Evolutionary conservation across 139 green algal species (phyloP).

Genomic region (Spirogloea muscicola): DNA sequence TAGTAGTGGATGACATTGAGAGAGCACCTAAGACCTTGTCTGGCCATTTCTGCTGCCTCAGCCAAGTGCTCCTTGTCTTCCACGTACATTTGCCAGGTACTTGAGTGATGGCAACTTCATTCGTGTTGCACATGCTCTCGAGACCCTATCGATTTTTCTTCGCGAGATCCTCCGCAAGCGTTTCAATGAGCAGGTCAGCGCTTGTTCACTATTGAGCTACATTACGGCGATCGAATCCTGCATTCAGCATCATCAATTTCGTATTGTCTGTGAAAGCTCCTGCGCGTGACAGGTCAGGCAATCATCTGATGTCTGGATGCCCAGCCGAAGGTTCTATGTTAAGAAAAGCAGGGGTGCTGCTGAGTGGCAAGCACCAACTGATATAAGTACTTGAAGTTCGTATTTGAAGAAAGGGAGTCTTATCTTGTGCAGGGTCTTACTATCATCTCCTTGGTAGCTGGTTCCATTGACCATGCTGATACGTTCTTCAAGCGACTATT

Average conservation of each 20-base stretch:
- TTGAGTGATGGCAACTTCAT: conserved; percentile 39
- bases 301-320: no score
- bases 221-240: no score
- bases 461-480: conserved; percentile 31
- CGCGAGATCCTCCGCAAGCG: conserved; percentile 41
- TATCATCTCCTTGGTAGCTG: conserved; percentile 39
- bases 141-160: conserved; percentile 22
- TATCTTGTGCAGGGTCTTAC: conserved; percentile 31
- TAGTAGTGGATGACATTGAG: no score
- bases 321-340: no score
- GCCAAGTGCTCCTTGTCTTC: no score
- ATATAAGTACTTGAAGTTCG: background rate
- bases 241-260: no score
- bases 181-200: conserved; percentile 38
- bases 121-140: conserved; percentile 36
- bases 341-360: no score
- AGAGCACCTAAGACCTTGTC: no score
- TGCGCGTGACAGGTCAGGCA: no score
- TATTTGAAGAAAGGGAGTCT: background rate
- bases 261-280: no score
- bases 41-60: no score
- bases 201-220: no score
- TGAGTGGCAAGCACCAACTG: background rate
- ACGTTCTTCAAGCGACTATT: conserved; percentile 40
- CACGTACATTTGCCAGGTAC: conserved; percentile 23